Evolutionary conservation across 768 basidiomycete species (phyloP), one percentile per base, ranked within the genome.

Genomic region (Mycena vulgaris): DNA sequence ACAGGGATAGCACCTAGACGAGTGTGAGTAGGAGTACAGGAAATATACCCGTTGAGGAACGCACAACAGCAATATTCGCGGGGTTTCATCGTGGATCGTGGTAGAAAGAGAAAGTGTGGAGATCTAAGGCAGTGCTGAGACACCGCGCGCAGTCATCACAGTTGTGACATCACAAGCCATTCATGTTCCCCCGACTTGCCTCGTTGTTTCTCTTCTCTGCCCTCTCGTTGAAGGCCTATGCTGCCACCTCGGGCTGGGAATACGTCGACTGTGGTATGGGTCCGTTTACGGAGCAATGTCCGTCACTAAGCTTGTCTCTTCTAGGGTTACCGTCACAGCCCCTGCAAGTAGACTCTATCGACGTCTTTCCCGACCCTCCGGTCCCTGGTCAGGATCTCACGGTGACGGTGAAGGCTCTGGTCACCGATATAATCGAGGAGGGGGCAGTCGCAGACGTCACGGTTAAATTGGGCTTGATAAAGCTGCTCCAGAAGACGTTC

Each of bases 381-480:
- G 78, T 89, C 75, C 95, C 96, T 5, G 98, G 98, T 5, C 74
- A 94, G 77, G 87, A 95, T 74, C 82, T 99, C 75, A 97, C 95
- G n/a, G 92, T 99, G 70, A 92, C 82, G 5, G 97, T 93, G 21
- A 83, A 83, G 8, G 97, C 91, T 4, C 77, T 74, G 3, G 93
- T 91, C 2, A 73, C 79, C 9, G 79, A 90, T 63, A 78, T 74
- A 7, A 90, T 99, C 70, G 86, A 93, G 97, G 92, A 96, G 6
- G 98, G 98, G 7, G 94, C 97, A 42, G 94, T 89, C 75, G 97
- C 93, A 10, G 91, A 97, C 73, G 96, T 99, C 5, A 81, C 82
- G 1, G 97, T 99, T 64, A 99, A 98, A 80, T 86, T 99, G n/a
- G 98, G 98, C 28, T 82, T 95, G 31, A 89, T 99, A 77, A 98